These are phyloP conservation scores for Fusarium haematococcum DNA, from an alignment of 2,329 filamentous ascomycete species.

Conservation along the genomic window DNA sequence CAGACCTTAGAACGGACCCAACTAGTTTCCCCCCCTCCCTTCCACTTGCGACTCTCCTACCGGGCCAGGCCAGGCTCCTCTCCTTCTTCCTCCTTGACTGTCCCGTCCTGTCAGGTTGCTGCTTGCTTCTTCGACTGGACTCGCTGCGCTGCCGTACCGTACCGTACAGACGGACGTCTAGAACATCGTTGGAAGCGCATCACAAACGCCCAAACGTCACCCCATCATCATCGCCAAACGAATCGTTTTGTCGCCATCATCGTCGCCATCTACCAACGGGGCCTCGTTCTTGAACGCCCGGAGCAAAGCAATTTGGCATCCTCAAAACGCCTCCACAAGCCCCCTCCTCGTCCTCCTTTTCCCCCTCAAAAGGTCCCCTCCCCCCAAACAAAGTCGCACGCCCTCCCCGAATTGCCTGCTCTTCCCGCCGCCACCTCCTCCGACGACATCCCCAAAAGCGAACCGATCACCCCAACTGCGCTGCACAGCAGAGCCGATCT, in stretches of 20 bases:
- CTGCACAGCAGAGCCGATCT: conserved; percentile 34
- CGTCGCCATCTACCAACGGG: neutral
- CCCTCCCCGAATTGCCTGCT: conserved; percentile 23
- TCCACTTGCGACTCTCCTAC: neutral
- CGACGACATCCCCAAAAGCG: conserved; percentile 29
- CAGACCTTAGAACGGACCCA: conserved; percentile 10
- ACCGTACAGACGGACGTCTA: neutral
- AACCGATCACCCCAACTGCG: conserved; percentile 29
- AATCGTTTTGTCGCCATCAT: conserved; percentile 3
- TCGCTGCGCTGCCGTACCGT: neutral
- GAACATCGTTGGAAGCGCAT: conserved; percentile 3
- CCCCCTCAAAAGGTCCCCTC: conserved; percentile 34
- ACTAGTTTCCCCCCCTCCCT: neutral
- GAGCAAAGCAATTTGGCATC: conserved; percentile 35
- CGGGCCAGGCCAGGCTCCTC: neutral
- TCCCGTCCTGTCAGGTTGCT: neutral
- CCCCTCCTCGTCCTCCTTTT: conserved; percentile 32
- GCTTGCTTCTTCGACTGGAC: conserved; percentile 3
- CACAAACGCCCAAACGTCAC: conserved; percentile 3
- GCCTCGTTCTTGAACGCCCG: neutral
- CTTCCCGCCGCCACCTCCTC: conserved; percentile 33
- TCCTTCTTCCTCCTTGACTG: neutral
- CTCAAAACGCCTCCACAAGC: conserved; percentile 37
- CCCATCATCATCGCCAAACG: conserved; percentile 3
- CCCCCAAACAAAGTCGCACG: conserved; percentile 22